Evolutionary conservation across 495 filamentous ascomycete species (phyloP).

Genomic region (Collariella sp.): DNA sequence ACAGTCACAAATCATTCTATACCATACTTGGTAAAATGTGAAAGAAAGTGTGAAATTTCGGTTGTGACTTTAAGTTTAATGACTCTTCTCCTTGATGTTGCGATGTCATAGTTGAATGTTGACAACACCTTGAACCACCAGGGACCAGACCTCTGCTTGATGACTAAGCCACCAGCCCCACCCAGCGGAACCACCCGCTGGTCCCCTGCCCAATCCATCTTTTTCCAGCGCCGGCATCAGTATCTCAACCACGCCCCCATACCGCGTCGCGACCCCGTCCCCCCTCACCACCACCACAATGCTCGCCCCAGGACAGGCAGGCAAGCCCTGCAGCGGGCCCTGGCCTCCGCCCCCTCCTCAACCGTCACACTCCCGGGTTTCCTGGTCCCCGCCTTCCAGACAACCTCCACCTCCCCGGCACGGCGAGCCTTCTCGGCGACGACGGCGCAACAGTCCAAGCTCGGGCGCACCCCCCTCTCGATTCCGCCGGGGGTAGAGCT

Average conservation of each 20-base stretch:
- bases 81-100: no score
- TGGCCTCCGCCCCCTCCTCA: slow-evolving; percentile 24
- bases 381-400: slow-evolving; percentile 64
- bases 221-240: slow-evolving; percentile 5
- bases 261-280: slow-evolving; percentile 11
- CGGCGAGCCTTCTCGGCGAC: slow-evolving; percentile 67
- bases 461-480: slow-evolving; percentile 72
- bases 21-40: no score
- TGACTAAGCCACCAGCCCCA: slow-evolving; percentile 7
- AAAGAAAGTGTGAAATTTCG: no score
- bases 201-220: slow-evolving; percentile 1
- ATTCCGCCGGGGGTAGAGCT: slow-evolving; percentile 78
- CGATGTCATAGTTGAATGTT: no score
- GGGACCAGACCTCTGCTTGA: neutral
- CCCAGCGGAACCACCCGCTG: neutral
- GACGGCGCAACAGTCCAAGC: slow-evolving; percentile 58
- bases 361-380: slow-evolving; percentile 53
- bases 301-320: slow-evolving; percentile 42
- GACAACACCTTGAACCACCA: no score
- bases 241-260: neutral
- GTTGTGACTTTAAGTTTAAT: no score
- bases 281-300: slow-evolving; percentile 22
- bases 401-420: slow-evolving; percentile 9
- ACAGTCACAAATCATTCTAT: no score
- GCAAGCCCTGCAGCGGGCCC: slow-evolving; percentile 32